phyloP scores from a whole-genome alignment of 805 yeast species.

The Saturnispora mendoncae region DNA sequence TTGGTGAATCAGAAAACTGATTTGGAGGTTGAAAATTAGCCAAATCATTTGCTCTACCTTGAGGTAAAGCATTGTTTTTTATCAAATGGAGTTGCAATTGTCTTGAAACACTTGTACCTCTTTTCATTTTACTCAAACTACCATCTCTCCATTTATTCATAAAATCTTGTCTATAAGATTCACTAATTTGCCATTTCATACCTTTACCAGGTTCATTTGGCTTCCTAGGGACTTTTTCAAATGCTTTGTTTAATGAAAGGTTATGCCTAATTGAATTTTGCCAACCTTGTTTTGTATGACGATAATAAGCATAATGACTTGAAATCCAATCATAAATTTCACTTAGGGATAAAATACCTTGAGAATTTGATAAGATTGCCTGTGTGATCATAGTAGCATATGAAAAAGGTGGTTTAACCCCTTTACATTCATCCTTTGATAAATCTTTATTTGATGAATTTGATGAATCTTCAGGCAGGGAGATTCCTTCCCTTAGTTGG shows the following conservation, averaged over 20 bases:
- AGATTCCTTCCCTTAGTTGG: slow-evolving; percentile 26
- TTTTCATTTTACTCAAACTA: slow-evolving; percentile 57
- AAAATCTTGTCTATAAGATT: slow-evolving; percentile 75
- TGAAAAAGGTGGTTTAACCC: slow-evolving; percentile 92
- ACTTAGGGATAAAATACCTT: slow-evolving; percentile 79
- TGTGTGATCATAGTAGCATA: slow-evolving; percentile 98
- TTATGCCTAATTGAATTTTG: slow-evolving; percentile 96
- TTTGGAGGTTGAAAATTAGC: neutral
- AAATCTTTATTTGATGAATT: slow-evolving; percentile 41
- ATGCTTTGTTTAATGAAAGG: slow-evolving; percentile 88
- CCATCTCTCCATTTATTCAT: slow-evolving; percentile 73
- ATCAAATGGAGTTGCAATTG: slow-evolving; percentile 70
- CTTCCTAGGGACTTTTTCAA: slow-evolving; percentile 92
- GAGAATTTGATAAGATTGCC: slow-evolving; percentile 81
- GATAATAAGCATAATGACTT: slow-evolving; percentile 79
- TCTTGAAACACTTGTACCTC: slow-evolving; percentile 76
- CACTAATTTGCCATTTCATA: slow-evolving; percentile 97
- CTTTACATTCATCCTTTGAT: slow-evolving; percentile 83
- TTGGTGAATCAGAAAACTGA: neutral
- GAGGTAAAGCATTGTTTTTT: slow-evolving; percentile 46
- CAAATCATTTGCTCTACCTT: slow-evolving; percentile 23
- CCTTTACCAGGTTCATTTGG: slow-evolving; percentile 98
- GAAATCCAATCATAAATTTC: slow-evolving; percentile 92
- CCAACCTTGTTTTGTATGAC: slow-evolving; percentile 94
- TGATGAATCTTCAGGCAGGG: slow-evolving; percentile 9